Base-by-base conservation (phyloP, 1,139 yeast genomes). In the Saccharomyces uvarum region DNA sequence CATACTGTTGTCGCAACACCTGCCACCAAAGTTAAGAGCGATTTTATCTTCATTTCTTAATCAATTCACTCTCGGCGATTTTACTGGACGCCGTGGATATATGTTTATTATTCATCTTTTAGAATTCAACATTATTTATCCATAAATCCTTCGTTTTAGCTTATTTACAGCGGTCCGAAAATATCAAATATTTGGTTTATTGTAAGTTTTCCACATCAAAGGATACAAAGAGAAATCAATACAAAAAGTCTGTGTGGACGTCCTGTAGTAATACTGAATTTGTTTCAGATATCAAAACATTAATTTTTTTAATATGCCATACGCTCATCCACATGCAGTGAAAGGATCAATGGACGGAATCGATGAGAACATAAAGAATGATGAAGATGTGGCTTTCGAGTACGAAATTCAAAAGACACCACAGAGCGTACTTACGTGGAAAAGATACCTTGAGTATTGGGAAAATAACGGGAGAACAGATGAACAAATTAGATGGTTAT, bases 301-400 rank as follows among this genome's bases (percentile, higher is more conserved):
- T 7, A 7, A 44, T 11, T 21, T 27, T n/a, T 4, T 6, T 21
- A 21, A 4, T n/a, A 46, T 46, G 11, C 11, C 31, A 24, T 24
- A n/a, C 9, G 9, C 3, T 2, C 4, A 7, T 24, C n/a, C 21
- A n/a, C 29, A 7, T 26, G 41, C 32, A 42, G 28, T 29, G 26
- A 19, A 46, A 5, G 19, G 9, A 46, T 24, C 32, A 42, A 50
- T 29, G 26, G 13, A 46, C 5, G 19, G 14, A 46, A 24, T 61
- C 14, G 54, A 54, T 31, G 49, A 33, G 21, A 59, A 53, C 51
- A 54, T 64, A 29, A 49, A 42, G 31, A 60, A 57, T 53, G 63
- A 63, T 47, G 66, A 62, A 14, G 71, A 68, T 51, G 44, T 66
- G 16, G 68, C 70, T 3, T 66, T 56, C 51, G 72, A 69, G 56